Percentiles rank a stretch among this genome's conserved stretches.
Evolutionary conservation across 305 asterid species (phyloP).

Genomic region (Solanum aculeatissimum): DNA sequence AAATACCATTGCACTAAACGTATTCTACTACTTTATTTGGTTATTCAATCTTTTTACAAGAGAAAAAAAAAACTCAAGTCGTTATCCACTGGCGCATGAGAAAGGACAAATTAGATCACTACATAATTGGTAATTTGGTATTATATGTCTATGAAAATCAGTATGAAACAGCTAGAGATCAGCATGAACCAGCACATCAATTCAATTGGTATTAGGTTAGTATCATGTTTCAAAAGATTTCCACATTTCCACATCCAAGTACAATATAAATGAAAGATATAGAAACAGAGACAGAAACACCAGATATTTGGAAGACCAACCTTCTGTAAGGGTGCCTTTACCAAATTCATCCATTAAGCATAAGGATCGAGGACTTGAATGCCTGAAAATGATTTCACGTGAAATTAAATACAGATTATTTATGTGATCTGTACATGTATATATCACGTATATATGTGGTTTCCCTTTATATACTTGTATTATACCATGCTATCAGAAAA

Average conservation of each 20-base stretch:
- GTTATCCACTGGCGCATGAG: background rate
- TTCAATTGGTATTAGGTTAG: background rate
- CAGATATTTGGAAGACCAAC: conserved; percentile 25
- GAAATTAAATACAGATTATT: background rate
- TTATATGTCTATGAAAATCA: background rate
- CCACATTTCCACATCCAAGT: background rate
- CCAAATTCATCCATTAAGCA: conserved; percentile 97
- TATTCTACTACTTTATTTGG: background rate
- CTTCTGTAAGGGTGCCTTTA: conserved; percentile 95
- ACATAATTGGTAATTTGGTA: background rate
- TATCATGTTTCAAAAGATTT: background rate
- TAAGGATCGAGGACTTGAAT: conserved; percentile 72
- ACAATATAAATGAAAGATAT: background rate
- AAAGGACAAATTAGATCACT: background rate
- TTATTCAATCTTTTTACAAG: background rate
- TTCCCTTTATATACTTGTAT: background rate
- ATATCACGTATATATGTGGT: background rate
- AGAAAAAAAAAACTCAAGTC: background rate
- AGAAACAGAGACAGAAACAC: background rate
- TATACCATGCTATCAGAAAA: background rate
- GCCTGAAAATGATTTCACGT: conserved; percentile 36
- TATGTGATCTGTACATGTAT: background rate
- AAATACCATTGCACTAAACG: background rate
- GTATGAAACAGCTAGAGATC: background rate
- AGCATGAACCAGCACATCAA: background rate